Conservation (phyloP, 192 early-diverging fungal genomes). For the Pilaira anomala region DNA sequence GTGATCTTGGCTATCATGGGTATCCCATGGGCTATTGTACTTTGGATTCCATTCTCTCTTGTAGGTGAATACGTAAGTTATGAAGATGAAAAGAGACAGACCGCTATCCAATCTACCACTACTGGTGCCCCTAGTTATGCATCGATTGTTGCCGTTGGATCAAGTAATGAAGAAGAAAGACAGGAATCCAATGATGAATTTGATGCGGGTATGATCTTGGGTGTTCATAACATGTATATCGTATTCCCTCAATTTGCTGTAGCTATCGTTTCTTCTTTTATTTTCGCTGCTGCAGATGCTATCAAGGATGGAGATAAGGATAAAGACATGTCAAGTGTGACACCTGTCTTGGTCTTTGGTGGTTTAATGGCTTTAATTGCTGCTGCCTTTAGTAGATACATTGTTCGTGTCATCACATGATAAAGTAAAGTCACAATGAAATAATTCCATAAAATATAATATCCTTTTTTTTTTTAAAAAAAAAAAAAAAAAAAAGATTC, state of each 20-base stretch:
- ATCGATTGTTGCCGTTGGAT: neutral
- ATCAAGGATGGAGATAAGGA: constrained; percentile 22
- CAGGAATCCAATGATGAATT: constrained; percentile 14
- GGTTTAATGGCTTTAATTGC: constrained; percentile 62
- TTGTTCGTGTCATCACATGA: constrained; percentile 22
- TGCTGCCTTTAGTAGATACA: constrained; percentile 44
- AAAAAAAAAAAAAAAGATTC: too few relatives aligned
- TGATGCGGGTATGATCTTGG: constrained; percentile 70
- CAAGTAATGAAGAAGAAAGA: neutral
- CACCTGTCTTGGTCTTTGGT: constrained; percentile 67
- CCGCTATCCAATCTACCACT: neutral
- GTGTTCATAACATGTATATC: constrained; percentile 93
- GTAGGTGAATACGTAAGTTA: constrained; percentile 73
- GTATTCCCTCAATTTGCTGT: constrained; percentile 90
- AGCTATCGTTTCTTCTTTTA: constrained; percentile 65
- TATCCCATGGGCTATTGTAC: constrained; percentile 81
- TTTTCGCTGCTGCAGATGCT: constrained; percentile 51
- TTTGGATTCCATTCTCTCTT: constrained; percentile 93
- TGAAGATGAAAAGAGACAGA: constrained; percentile 38
- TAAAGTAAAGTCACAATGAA: neutral
- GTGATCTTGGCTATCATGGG: constrained; percentile 71
- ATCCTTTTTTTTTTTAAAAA: too few relatives aligned
- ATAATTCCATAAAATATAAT: too few relatives aligned
- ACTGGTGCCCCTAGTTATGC: neutral
- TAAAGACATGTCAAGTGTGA: constrained; percentile 36